Evolutionary conservation across 768 basidiomycete genomes (phyloP), one percentile per base, ranked within the genome.

Genomic region (Erythrobasidium yunnanense): DNA sequence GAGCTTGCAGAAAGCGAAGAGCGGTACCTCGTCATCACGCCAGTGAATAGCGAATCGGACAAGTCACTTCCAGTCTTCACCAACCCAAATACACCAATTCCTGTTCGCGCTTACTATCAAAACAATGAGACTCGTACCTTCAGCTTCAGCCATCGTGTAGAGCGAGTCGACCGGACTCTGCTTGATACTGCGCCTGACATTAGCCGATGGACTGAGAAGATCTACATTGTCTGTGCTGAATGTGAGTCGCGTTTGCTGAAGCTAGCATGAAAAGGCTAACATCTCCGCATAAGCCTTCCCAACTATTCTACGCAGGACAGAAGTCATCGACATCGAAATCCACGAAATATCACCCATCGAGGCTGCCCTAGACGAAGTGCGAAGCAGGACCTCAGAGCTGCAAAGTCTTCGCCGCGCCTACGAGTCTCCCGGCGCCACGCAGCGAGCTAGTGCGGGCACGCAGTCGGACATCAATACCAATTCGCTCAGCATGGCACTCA

Each of bases 21-120:
- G 47, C 87, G 88, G 70, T 88, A 85, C 75, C 89, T 96, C 57
- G 91, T 93, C 77, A 87, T 92, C 72, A 87, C 84, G 1, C 81
- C 87, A 1, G 88, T 92, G 30, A 81, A 79, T 8, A 89, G 92
- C 0, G 90, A 95, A 71, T 88, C 90, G 4, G 84, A 93, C 75
- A 83, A 18, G 2, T 7, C 58, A 84, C 84, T 1, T 81, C 87
- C 0, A 0, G 85, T 93, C 54, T 90, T 97, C 76, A 6, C 33
- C 1, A 70, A 66, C n/a, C 63, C 69, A 4, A 68, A 70, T 25
- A 46, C 70, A 0, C 70, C 70, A 5, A 18, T 38, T 25, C 25
- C 58, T 29, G 58, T 72, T 65, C 83, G 87, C 29, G 83, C 81
- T 8, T 95, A 93, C 75, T 91, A 90, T 71, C 88, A 92, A 72